Evolutionary conservation across 2,329 filamentous ascomycete genomes (phyloP).

Genomic region (Penicillium vulpinum): DNA sequence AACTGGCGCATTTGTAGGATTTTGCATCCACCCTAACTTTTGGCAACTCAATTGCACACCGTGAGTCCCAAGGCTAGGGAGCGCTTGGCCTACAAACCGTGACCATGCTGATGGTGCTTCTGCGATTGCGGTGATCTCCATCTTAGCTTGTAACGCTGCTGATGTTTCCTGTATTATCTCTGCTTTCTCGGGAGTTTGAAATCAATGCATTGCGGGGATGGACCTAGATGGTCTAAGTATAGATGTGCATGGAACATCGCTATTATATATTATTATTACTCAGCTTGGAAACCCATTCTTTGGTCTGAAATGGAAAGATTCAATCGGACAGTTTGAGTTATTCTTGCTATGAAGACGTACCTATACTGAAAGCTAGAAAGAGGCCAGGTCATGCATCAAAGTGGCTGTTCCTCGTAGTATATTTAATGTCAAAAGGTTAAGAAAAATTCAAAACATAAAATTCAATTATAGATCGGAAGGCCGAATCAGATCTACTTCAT

Average conservation of each 20-base stretch:
- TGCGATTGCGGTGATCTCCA: not conserved
- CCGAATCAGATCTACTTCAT: conserved; percentile 3
- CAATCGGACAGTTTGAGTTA: too few species aligned
- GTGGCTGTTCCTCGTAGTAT: not conserved
- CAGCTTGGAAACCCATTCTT: not conserved
- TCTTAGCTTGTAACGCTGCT: not conserved
- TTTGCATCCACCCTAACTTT: not conserved
- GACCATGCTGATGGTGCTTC: not conserved
- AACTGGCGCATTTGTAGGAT: not conserved
- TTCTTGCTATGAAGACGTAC: too few species aligned
- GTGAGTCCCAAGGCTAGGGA: not conserved
- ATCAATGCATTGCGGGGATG: not conserved
- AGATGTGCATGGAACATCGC: not conserved
- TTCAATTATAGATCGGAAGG: not conserved
- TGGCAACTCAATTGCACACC: not conserved
- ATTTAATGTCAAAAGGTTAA: not conserved
- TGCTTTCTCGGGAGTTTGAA: not conserved
- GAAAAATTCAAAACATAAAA: not conserved
- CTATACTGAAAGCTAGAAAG: not conserved
- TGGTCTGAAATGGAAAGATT: not conserved
- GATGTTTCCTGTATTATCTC: not conserved
- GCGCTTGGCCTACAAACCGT: not conserved
- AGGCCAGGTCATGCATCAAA: not conserved
- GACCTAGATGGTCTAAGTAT: not conserved
- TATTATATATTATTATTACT: not conserved